Conservation (phyloP, 768 basidiomycete genomes). For the Kockovaella imperatae region DNA sequence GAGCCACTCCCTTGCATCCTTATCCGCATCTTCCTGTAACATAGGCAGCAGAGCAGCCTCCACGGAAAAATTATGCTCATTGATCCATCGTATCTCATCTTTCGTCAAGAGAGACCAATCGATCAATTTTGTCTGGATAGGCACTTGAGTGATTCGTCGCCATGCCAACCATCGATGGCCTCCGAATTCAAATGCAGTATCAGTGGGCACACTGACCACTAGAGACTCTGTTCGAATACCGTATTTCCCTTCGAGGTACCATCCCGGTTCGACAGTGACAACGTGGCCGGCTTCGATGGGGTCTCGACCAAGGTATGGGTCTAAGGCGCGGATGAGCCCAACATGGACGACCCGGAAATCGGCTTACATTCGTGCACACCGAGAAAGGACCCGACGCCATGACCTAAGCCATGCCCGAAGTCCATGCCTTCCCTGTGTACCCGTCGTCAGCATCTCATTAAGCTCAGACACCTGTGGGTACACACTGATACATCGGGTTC, state of each 20-base stretch:
- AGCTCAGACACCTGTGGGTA: not conserved
- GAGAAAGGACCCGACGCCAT: constrained; percentile 43
- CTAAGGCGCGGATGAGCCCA: constrained; percentile 38
- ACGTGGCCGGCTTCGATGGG: constrained; percentile 78
- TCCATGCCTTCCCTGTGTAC: constrained; percentile 35
- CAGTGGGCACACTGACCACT: constrained; percentile 50
- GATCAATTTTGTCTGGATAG: constrained; percentile 85
- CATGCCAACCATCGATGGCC: constrained; percentile 76
- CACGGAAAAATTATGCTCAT: constrained; percentile 47
- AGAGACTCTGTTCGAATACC: constrained; percentile 89
- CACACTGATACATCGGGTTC: constrained; percentile 64
- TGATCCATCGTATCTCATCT: constrained; percentile 80
- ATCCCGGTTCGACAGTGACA: constrained; percentile 90
- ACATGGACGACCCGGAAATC: not conserved
- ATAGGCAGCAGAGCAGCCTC: constrained; percentile 29
- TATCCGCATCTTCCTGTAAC: constrained; percentile 27
- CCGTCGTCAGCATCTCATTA: not conserved
- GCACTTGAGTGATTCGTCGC: constrained; percentile 78
- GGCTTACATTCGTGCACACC: constrained; percentile 42
- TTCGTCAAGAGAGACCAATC: constrained; percentile 74
- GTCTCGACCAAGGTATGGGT: constrained; percentile 58
- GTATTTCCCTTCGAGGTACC: constrained; percentile 71
- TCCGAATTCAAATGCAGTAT: constrained; percentile 62
- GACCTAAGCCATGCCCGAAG: constrained; percentile 44
- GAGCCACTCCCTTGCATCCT: constrained; percentile 33